Conservation (phyloP, 345 rosid genomes). For the Camelina neglecta region DNA sequence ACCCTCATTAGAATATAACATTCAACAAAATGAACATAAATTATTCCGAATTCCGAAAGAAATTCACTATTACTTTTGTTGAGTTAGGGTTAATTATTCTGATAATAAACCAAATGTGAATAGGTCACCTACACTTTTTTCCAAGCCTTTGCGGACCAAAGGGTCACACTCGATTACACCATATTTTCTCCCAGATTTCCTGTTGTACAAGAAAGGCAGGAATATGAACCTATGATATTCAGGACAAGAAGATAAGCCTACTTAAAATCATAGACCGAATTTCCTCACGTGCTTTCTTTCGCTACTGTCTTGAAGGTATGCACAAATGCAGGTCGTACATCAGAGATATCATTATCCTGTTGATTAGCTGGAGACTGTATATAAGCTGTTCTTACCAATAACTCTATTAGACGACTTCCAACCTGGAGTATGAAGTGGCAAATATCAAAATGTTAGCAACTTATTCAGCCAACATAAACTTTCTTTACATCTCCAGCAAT, state of each 20-base stretch:
- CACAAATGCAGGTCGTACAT: conserved; percentile 89
- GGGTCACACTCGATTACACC: conserved; percentile 90
- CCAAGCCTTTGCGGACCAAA: conserved; percentile 83
- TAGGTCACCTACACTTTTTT: conserved; percentile 71
- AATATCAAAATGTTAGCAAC: conserved; percentile 29
- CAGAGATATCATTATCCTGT: conserved; percentile 70
- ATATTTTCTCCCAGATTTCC: conserved; percentile 68
- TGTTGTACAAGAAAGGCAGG: conserved; percentile 44
- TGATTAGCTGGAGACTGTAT: conserved; percentile 81
- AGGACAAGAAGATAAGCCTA: conserved; percentile 26
- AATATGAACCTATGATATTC: conserved; percentile 30
- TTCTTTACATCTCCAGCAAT: conserved; percentile 20
- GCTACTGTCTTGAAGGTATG: conserved; percentile 63
- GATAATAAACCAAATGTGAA: conserved; percentile 27
- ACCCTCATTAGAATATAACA: conserved; percentile 22
- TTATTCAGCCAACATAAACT: conserved; percentile 17
- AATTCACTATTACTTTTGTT: neutral
- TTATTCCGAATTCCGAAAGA: neutral
- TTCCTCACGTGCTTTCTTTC: conserved; percentile 60
- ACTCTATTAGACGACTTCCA: conserved; percentile 89
- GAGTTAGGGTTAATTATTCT: conserved; percentile 3
- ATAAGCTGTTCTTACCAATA: conserved; percentile 78
- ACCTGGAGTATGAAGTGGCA: conserved; percentile 56
- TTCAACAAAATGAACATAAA: conserved; percentile 27
- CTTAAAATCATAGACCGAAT: conserved; percentile 32